These are phyloP conservation scores for Colletotrichum zoysiae DNA, from an alignment of 2,329 filamentous ascomycete genomes.

Conservation along the genomic window DNA sequence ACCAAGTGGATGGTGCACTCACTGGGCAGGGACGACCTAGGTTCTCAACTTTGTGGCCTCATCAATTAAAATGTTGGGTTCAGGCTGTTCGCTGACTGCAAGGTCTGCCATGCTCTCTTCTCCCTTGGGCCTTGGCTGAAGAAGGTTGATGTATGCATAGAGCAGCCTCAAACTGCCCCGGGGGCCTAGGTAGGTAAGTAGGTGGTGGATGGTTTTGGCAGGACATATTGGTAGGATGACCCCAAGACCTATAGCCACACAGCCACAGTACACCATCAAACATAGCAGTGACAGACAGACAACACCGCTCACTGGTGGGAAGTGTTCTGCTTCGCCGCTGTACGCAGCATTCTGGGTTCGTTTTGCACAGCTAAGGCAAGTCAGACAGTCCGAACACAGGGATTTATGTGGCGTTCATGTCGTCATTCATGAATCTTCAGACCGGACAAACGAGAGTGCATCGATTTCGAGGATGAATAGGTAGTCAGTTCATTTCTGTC, in stretches of 20 bases:
- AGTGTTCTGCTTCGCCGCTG: neutral
- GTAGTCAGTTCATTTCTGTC: neutral
- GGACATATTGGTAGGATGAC: neutral
- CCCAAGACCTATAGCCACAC: neutral
- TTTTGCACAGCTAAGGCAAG: constrained; percentile 6
- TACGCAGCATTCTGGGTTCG: neutral
- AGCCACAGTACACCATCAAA: too few relatives aligned
- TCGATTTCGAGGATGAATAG: too few relatives aligned
- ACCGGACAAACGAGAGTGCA: constrained; percentile 12
- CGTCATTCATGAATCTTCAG: constrained; percentile 32
- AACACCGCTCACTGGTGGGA: neutral
- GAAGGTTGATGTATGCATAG: constrained; percentile 8
- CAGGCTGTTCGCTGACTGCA: constrained; percentile 13
- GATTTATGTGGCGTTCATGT: constrained; percentile 22
- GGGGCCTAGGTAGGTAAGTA: neutral
- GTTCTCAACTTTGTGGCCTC: constrained; percentile 17
- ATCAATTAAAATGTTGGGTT: constrained; percentile 12
- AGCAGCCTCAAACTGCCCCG: constrained; percentile 10
- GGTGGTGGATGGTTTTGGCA: neutral
- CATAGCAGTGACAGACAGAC: neutral
- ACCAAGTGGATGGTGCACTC: constrained; percentile 1
- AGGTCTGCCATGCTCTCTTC: constrained; percentile 20
- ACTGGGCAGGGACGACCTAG: constrained; percentile 26
- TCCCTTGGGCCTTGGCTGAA: constrained; percentile 2
- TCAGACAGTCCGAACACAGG: constrained; percentile 22